These are phyloP conservation scores for Dicorynia guianensis DNA, from an alignment of 306 rosid species.

Conservation along the genomic window DNA sequence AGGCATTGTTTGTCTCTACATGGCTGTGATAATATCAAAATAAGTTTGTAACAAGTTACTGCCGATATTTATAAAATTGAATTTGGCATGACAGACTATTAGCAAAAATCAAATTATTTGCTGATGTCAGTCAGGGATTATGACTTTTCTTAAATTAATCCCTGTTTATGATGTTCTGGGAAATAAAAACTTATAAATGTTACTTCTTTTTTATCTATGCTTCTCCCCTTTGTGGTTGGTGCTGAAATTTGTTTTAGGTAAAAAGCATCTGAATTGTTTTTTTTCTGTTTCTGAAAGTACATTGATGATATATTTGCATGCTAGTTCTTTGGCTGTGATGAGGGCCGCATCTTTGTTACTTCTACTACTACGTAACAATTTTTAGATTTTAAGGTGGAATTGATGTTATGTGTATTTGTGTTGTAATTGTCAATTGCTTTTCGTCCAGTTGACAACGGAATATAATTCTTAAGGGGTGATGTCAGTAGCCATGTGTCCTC, in stretches of 20 bases:
- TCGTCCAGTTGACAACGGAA: neutral
- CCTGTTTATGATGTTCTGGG: slow-evolving; percentile 16
- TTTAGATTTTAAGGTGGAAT: slow-evolving; percentile 14
- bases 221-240: slow-evolving; percentile 9
- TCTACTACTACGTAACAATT: slow-evolving; percentile 12
- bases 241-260: neutral
- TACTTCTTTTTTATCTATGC: neutral
- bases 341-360: neutral
- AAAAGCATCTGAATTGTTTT: neutral
- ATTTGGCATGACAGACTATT: neutral
- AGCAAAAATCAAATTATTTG: neutral
- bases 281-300: neutral
- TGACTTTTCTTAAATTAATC: slow-evolving; percentile 1
- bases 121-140: slow-evolving; percentile 7
- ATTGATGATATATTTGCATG: neutral
- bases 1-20: neutral
- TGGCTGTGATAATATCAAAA: neutral
- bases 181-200: neutral
- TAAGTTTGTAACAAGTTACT: slow-evolving; percentile 2
- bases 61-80: neutral
- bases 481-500: neutral
- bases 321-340: slow-evolving; percentile 17
- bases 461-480: neutral
- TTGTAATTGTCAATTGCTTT: slow-evolving; percentile 4
- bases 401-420: slow-evolving; percentile 22